Evolutionary conservation across 2,329 filamentous ascomycete genomes (phyloP), one percentile per base, ranked within the genome.

Genomic region (Paecilomyces sp.): DNA sequence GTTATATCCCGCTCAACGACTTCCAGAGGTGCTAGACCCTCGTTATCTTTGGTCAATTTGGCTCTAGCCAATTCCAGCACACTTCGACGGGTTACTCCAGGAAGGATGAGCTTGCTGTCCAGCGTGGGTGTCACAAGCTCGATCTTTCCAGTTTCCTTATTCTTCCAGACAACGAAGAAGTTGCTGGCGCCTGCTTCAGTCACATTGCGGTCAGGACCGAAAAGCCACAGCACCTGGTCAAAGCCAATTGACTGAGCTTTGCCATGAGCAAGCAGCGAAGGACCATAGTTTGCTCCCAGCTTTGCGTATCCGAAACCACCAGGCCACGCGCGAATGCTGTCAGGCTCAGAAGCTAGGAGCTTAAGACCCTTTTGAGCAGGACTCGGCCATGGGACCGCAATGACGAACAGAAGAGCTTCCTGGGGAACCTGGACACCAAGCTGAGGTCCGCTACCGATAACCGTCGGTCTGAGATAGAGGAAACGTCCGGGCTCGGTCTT

Each of bases 251-350:
- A 77, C 54, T 84, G 78, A 5, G 91, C 92, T 72, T 92, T 89
- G 12, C 82, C 81, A 28, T 90, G 90, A 5, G 90, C 90, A 52
- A 90, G 80, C 50, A 96, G 80, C 12, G 84, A 86, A 15, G 92
- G 91, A 0, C 91, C 92, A 74, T 95, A 96, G 79, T 95, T 96
- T 61, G 91, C 91, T 58, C 91, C 91, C 31, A 96, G 84, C 77
- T 96, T 96, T 60, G 91, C 90, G 70, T 88, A 91, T 0, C 92
- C 92, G 72, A 93, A 94, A 7, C 92, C 92, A 60, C 91, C 91
- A 8, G 89, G 89, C 92, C 91, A 96, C 1, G 92, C 91, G 63
- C 92, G 87, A 52, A 94, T 86, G 80, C 88, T 90, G 73, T 93
- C 89, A 67, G 91, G 85, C 58, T 86, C 85, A 56, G 83, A 88